Evolutionary conservation across 2,329 filamentous ascomycete genomes (phyloP), one percentile per base, ranked within the genome.

Genomic region (Eutypa lata): DNA sequence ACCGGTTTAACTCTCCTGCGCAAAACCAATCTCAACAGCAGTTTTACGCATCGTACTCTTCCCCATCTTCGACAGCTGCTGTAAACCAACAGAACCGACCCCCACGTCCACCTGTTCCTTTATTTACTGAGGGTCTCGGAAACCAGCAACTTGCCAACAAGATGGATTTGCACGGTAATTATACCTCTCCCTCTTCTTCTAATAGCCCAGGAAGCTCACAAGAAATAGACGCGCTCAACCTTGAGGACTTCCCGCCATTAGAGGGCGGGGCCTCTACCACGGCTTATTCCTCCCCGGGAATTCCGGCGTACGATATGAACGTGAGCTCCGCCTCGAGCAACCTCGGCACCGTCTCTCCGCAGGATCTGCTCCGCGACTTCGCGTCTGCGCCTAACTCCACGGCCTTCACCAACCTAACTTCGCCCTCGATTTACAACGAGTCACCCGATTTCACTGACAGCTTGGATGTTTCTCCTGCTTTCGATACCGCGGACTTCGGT

Each of bases 381-480:
- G 77, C 83, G 67, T 95, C 90, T 57, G 84, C 90, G 37, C 91
- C 91, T 28, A 90, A 90, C 66, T 96, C 91, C 2, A 81, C 87
- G 46, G 86, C 89, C 33, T 84, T 94, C 67, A 96, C 91, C 35
- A 86, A 91, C 58, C 68, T 96, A 71, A 96, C 91, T 53, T 94
- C 91, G 55, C 91, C 91, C 44, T 90, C 88, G n/a, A 78, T 84
- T 53, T 87, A 84, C 64, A 82, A 89, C 66, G 89, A 87, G 63
- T 95, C 90, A 49, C 90, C 90, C 11, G 87, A 84, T 53, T 86
- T 87, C 65, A 71, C 71, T 56, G 86, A 90, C 62, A 81, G 79
- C 67, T 90, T 85, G 64, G 85, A 94, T 65, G 85, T 89, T 18
- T 96, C 91, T 48, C 91, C 91, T 46, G 83, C 88, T 69, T 90